These are phyloP conservation scores for Neoboletus magnificus DNA, from an alignment of 768 basidiomycete species.

Conservation along the genomic window DNA sequence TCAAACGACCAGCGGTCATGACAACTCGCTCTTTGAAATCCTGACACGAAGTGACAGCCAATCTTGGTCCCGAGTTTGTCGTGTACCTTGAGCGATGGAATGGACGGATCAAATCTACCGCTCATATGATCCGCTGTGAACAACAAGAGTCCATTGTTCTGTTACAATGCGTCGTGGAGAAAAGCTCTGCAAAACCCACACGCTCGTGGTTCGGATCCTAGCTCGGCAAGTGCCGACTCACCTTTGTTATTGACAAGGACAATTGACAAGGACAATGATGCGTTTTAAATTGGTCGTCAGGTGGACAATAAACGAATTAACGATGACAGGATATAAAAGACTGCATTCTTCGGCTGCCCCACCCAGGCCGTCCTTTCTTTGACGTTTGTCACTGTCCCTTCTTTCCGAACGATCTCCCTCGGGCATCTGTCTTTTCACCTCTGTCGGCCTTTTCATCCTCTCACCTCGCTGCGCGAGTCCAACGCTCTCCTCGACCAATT, in stretches of 20 bases:
- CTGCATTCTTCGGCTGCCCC: neutral
- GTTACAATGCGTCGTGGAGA: too few species aligned
- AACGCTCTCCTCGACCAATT: neutral
- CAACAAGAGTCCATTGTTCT: too few species aligned
- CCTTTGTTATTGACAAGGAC: neutral
- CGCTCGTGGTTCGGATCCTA: too few species aligned
- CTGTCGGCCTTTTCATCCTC: neutral
- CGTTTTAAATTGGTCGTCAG: neutral
- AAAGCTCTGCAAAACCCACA: too few species aligned
- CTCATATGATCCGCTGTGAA: too few species aligned
- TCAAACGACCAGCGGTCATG: too few species aligned
- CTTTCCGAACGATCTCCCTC: neutral
- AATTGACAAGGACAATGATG: neutral
- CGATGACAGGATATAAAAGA: neutral
- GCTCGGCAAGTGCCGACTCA: neutral
- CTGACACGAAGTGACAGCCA: too few species aligned
- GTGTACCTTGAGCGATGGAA: too few species aligned
- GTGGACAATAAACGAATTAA: neutral
- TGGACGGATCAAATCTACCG: too few species aligned
- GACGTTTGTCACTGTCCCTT: neutral
- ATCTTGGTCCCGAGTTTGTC: too few species aligned
- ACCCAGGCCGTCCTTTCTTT: neutral
- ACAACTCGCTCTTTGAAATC: too few species aligned
- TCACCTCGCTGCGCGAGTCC: constrained; percentile 24
- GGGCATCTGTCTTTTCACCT: constrained; percentile 1